Base-by-base conservation (phyloP, 1,284 basidiomycete genomes). In the Ceratobasidium sp. region DNA sequence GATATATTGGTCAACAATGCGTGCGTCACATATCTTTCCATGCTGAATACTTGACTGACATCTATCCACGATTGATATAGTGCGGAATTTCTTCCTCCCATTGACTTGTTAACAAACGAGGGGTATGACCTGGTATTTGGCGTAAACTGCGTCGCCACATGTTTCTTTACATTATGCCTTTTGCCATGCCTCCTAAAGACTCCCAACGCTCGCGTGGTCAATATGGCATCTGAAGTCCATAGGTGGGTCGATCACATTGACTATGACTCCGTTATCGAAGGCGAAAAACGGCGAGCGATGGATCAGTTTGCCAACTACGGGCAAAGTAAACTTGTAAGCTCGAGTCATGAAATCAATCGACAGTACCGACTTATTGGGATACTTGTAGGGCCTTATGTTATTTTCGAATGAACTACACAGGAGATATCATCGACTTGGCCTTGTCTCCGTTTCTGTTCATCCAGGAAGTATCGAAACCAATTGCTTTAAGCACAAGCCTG, bases 391-490 rank as follows among this genome's bases (percentile, higher is more conserved):
- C 6, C 41, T 68, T 21, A 64, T 71, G 44, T 39, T 70, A 21
- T 72, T 71, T 46, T 69, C 69, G 16, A 70, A 68, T 23, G 72
- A 71, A 41, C 39, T 73, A 11, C 71, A 71, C 8, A 44, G 72
- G n/a, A 67, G 71, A 21, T 73, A 73, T 30, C 71, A 62, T 42
- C 54, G 59, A 25, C 71, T 68, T 50, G 72, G 69, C 3, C 50
- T 73, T 25, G 50, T 71, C 36, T 71, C 71, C 6, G 71, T 72
- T 21, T 56, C 72, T 5, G 33, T 70, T 5, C 59, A 70, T 33
- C 72, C 72, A 52, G 66, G 66, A 41, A 57, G 27, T 2, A 58
- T 68, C 14, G 41, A 39, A 23, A 57, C 21, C n/a, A 68, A 68
- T 42, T 33, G 44, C 25, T 57, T 50, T 13, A 68, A 58, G 21